These are phyloP conservation scores for Amanita exitialis DNA, from an alignment of 768 basidiomycete genomes.

Conservation along the genomic window DNA sequence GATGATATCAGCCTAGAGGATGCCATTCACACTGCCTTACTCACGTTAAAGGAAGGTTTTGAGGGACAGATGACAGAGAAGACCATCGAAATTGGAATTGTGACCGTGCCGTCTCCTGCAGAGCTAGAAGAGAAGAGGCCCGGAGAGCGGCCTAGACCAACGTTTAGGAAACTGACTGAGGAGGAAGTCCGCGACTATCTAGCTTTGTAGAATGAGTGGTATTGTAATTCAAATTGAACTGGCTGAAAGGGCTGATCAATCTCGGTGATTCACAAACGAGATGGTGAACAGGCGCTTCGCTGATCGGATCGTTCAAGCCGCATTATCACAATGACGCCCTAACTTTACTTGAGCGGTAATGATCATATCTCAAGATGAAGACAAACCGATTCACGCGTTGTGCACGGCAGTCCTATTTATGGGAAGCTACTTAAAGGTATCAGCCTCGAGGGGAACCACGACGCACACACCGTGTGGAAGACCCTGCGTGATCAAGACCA, in stretches of 20 bases:
- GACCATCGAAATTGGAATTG: constrained; percentile 97
- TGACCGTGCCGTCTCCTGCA: constrained; percentile 74
- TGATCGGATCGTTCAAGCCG: neutral
- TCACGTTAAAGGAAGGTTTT: constrained; percentile 98
- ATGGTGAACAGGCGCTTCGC: neutral
- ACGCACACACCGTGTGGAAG: neutral
- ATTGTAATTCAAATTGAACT: neutral
- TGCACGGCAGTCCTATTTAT: neutral
- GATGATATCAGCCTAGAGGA: constrained; percentile 98
- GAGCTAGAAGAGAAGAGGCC: constrained; percentile 65
- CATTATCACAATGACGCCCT: neutral
- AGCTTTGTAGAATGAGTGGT: constrained; percentile 43
- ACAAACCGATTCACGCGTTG: neutral
- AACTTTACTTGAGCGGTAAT: neutral
- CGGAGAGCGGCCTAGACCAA: constrained; percentile 67
- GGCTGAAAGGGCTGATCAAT: neutral
- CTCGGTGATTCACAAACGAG: no score
- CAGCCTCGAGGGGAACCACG: neutral
- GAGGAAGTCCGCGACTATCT: constrained; percentile 97
- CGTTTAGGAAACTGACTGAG: constrained; percentile 92
- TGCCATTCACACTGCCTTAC: constrained; percentile 95
- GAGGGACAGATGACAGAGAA: constrained; percentile 99
- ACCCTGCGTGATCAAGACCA: neutral
- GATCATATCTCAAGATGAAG: neutral
- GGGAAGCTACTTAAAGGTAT: neutral